Percentiles rank a stretch among this genome's conserved stretches.
Conservation (phyloP, 2,329 filamentous ascomycete species). For the Colletotrichum trifolii region DNA sequence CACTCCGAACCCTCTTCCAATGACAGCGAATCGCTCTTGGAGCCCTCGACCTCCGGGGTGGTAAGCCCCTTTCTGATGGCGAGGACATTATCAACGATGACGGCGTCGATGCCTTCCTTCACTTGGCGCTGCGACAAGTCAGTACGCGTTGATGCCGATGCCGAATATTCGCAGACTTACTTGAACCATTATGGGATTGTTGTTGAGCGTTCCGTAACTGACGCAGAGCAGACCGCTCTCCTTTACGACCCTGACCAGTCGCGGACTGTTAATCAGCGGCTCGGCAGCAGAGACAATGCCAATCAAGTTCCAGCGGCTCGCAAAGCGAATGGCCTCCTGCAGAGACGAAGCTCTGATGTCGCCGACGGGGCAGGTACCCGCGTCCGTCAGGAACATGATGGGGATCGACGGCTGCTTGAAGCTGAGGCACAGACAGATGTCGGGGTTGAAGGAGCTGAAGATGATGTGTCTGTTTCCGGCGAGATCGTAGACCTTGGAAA, state of each 20-base stretch:
- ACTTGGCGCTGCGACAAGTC: slow-evolving; percentile 76
- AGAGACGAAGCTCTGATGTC: slow-evolving; percentile 91
- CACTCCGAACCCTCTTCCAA: slow-evolving; percentile 27
- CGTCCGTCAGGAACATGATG: slow-evolving; percentile 93
- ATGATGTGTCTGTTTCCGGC: slow-evolving; percentile 89
- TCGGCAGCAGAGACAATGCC: slow-evolving; percentile 92
- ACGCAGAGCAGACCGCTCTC: slow-evolving; percentile 94
- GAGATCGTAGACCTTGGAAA: slow-evolving; percentile 89
- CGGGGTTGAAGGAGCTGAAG: slow-evolving; percentile 97
- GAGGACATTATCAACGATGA: slow-evolving; percentile 95
- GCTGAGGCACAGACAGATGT: slow-evolving; percentile 91
- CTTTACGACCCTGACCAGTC: slow-evolving; percentile 92
- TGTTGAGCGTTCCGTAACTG: slow-evolving; percentile 92
- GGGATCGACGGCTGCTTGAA: slow-evolving; percentile 99
- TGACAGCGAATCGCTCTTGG: slow-evolving; percentile 38
- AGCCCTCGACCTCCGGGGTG: slow-evolving; percentile 41
- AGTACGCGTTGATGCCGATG: not conserved
- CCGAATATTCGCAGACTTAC: slow-evolving; percentile 60
- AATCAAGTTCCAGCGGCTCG: slow-evolving; percentile 91
- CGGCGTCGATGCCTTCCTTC: slow-evolving; percentile 94
- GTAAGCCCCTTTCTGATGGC: slow-evolving; percentile 92
- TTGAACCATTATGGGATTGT: slow-evolving; percentile 86
- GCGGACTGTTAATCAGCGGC: slow-evolving; percentile 87
- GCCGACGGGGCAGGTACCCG: slow-evolving; percentile 81
- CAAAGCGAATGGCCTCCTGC: slow-evolving; percentile 95